These are phyloP conservation scores for Moricandia arvensis DNA, from an alignment of 345 rosid genomes.

Conservation along the genomic window DNA sequence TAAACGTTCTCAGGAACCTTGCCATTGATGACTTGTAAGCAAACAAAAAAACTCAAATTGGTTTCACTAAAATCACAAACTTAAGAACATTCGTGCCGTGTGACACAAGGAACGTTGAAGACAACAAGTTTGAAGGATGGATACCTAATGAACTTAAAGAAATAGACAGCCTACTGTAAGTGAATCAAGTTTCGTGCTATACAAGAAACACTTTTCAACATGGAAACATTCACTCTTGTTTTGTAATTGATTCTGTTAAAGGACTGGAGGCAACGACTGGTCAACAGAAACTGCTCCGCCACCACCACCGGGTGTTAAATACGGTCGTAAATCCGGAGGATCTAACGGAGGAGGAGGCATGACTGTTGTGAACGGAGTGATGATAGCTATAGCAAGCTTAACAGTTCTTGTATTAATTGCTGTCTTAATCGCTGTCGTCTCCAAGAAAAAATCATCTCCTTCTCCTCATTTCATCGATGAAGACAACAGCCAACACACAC, in stretches of 20 bases:
- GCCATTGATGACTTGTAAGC: slow-evolving; percentile 74
- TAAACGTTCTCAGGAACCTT: slow-evolving; percentile 65
- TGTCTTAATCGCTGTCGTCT: slow-evolving; percentile 40
- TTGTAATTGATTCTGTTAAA: slow-evolving; percentile 29
- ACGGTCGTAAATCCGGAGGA: slow-evolving; percentile 22
- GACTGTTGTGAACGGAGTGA: slow-evolving; percentile 37
- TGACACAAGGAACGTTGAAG: slow-evolving; percentile 62
- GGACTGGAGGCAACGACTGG: slow-evolving; percentile 90
- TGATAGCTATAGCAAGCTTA: slow-evolving; percentile 45
- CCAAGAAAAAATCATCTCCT: slow-evolving; percentile 47
- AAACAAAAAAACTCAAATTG: neutral
- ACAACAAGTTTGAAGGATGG: slow-evolving; percentile 85
- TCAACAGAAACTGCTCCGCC: slow-evolving; percentile 73
- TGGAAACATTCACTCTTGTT: slow-evolving; percentile 6
- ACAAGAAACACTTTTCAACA: slow-evolving; percentile 1
- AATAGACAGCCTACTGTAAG: slow-evolving; percentile 63
- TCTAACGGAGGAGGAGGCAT: slow-evolving; percentile 25
- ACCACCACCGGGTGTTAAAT: slow-evolving; percentile 70
- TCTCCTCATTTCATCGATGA: slow-evolving; percentile 77
- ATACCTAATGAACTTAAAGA: slow-evolving; percentile 64
- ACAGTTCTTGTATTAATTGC: slow-evolving; percentile 38
- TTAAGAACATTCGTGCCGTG: neutral
- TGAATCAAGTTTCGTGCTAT: neutral
- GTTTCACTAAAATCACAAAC: neutral
- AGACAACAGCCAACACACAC: slow-evolving; percentile 27